Percentiles rank a stretch among this genome's conserved stretches.
phyloP scores from a whole-genome alignment of 192 early-diverging fungal genomes.

The Thamnidium elegans region DNA sequence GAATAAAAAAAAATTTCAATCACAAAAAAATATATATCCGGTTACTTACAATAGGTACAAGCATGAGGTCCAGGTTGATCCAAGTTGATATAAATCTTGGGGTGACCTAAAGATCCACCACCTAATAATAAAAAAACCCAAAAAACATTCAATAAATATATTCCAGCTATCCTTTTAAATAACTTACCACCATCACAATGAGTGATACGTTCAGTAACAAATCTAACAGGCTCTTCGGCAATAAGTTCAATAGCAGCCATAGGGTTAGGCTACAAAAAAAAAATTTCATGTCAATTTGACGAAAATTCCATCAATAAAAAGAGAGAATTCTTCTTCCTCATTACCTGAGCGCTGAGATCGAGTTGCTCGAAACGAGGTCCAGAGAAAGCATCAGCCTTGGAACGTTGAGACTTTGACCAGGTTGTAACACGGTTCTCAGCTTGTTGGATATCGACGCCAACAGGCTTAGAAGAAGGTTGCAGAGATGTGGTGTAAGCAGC shows the following conservation, averaged over 20 bases:
- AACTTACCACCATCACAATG: conserved; percentile 82
- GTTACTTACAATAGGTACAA: conserved; percentile 76
- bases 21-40: neutral
- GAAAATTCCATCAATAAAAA: neutral
- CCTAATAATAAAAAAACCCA: conserved; percentile 45
- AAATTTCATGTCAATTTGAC: neutral
- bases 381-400: conserved; percentile 61
- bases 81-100: conserved; percentile 93
- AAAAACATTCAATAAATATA: conserved; percentile 9
- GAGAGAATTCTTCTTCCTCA: neutral
- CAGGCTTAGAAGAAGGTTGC: conserved; percentile 25
- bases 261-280: conserved; percentile 68
- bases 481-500: conserved; percentile 21
- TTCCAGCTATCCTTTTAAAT: neutral
- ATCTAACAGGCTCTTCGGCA: conserved; percentile 79
- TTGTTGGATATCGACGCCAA: conserved; percentile 48
- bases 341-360: conserved; percentile 76
- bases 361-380: conserved; percentile 88
- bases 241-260: conserved; percentile 91
- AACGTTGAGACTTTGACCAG: conserved; percentile 78
- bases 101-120: conserved; percentile 89
- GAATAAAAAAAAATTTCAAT: neutral
- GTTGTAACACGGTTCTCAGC: conserved; percentile 67
- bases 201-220: conserved; percentile 69
- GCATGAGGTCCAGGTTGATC: conserved; percentile 63